Base-by-base conservation (phyloP, 2,329 filamentous ascomycete genomes). In the Dactylellina drechsleri region DNA sequence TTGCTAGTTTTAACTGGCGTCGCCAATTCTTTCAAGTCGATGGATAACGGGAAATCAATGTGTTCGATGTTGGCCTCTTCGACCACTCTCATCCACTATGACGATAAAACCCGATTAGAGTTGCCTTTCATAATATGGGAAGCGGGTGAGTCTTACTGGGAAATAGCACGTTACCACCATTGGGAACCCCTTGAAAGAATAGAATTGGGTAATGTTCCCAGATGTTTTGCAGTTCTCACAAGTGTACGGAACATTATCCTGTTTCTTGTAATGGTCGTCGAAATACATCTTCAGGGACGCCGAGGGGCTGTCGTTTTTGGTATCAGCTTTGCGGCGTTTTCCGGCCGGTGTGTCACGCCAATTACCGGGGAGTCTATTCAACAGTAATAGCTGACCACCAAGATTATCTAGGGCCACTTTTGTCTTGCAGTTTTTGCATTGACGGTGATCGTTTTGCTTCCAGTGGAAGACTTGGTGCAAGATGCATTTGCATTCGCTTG, bases 401-500 rank as follows among this genome's bases (percentile, higher is more conserved):
- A 67, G 53, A 15, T 66, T 66, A 26, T 62, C 52, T 2, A 54
- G 16, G 2, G 64, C 59, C 12, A 45, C 43, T 26, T 75, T 75
- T 2, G 50, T n/a, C 71, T 89, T 86, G 82, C 94, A 98, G 79
- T 90, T 91, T 80, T 92, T 90, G 82, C 94, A 99, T 16, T 92
- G 97, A 45, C 96, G 94, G 18, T 91, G 94, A 80, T 90, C 95
- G 79, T 92, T 91, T 75, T 96, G 88, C 45, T 96, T 94, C 75
- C 95, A 95, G 81, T 94, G 96, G 80, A 97, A 97, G 0, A 92
- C 93, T 80, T 94, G 91, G 81, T 98, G 95, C 78, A 98, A 91
- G 79, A 98, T 92, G 82, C 94, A 99, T 72, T 90, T 88, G 84
- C 95, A 98, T 78, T 82, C 81, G 16, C 81, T 80, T 28, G 71